phyloP scores from a whole-genome alignment of 2,329 filamentous ascomycete genomes.

The Penicillium freii region DNA sequence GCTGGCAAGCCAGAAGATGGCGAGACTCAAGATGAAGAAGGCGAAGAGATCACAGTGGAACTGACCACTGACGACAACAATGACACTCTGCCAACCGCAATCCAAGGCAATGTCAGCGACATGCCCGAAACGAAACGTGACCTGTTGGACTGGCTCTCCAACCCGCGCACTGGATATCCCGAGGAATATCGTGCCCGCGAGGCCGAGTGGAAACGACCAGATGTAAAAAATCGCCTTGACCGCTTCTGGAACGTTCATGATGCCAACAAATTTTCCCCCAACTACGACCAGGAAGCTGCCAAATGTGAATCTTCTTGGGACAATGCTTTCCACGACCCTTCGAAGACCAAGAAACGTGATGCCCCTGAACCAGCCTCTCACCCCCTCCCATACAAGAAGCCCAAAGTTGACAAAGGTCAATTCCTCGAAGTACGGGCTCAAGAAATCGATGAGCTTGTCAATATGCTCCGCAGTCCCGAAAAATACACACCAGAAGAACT shows the following conservation, averaged over 20 bases:
- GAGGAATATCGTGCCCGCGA: constrained; percentile 20
- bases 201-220: constrained; percentile 18
- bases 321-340: constrained; percentile 29
- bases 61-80: background rate
- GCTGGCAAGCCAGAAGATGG: constrained; percentile 7
- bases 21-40: constrained; percentile 15
- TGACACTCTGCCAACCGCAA: constrained; percentile 1
- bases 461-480: constrained; percentile 38
- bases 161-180: constrained; percentile 18
- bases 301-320: constrained; percentile 36
- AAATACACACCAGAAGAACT: constrained; percentile 52
- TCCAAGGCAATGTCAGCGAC: constrained; percentile 1
- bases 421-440: constrained; percentile 38
- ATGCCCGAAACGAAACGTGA: constrained; percentile 8
- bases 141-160: constrained; percentile 21
- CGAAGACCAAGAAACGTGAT: constrained; percentile 34
- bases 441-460: constrained; percentile 35
- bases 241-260: constrained; percentile 41
- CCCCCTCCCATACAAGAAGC: constrained; percentile 37
- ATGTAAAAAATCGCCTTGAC: constrained; percentile 33
- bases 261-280: constrained; percentile 32
- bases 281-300: constrained; percentile 34
- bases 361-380: constrained; percentile 23
- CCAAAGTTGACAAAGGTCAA: constrained; percentile 31
- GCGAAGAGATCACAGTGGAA: constrained; percentile 21